Conservation (phyloP, 331 rosid genomes). For the Pyracantha coccinea region DNA sequence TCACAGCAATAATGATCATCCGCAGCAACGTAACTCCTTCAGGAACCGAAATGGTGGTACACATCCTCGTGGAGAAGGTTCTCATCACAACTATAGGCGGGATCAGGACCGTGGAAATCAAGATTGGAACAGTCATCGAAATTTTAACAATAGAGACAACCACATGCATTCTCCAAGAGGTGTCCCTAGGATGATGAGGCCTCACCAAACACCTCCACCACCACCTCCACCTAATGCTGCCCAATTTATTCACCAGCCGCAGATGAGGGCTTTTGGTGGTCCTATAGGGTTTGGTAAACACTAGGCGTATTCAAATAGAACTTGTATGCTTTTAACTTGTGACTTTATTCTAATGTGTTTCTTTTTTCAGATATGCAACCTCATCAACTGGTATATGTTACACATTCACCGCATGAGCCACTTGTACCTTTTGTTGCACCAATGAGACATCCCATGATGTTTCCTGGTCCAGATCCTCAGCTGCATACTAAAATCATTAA, state of each 20-base stretch:
- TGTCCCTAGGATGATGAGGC: conserved; percentile 38
- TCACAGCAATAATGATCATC: conserved; percentile 44
- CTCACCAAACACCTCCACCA: conserved; percentile 16
- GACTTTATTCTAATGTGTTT: conserved; percentile 15
- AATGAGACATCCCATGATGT: conserved; percentile 27
- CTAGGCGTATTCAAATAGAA: not conserved
- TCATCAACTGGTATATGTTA: conserved; percentile 32
- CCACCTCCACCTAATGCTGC: conserved; percentile 40
- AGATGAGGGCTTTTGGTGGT: conserved; percentile 36
- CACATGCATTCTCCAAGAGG: conserved; percentile 35
- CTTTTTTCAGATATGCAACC: conserved; percentile 35
- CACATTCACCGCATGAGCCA: conserved; percentile 31
- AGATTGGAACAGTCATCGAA: conserved; percentile 49
- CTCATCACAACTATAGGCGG: conserved; percentile 54
- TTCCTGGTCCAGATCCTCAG: conserved; percentile 42
- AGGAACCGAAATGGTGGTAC: conserved; percentile 44
- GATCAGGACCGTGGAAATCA: conserved; percentile 62
- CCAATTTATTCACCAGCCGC: conserved; percentile 33
- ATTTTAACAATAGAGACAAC: conserved; percentile 42
- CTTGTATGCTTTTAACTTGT: not conserved
- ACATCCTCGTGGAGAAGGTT: conserved; percentile 55
- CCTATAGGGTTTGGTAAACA: conserved; percentile 48
- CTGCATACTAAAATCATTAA: conserved; percentile 45
- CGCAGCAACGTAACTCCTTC: conserved; percentile 47
- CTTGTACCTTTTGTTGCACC: conserved; percentile 38